Evolutionary conservation across 805 yeast genomes (phyloP), one percentile per base, ranked within the genome.

Genomic region (Komagataella mondaviorum): DNA sequence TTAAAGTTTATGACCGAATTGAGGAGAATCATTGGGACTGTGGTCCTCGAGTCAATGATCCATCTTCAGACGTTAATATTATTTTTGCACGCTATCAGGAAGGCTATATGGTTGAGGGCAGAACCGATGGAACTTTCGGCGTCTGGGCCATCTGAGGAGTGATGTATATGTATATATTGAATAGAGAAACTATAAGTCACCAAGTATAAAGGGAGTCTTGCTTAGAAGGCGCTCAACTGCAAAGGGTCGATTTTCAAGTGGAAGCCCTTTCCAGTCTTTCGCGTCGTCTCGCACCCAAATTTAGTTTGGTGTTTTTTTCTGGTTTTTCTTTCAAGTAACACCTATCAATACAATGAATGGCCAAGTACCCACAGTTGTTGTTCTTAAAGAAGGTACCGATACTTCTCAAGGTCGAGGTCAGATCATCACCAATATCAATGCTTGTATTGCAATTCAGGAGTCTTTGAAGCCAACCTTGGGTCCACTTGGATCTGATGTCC

Each of bases 361-460:
- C 52, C 96, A 90, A 67, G 85, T 97, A 44, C 99, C 99, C 48
- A 91, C 99, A n/a, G 87, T 91, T 60, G 98, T 93, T 55, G 98
- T 93, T 51, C 80, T 93, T 55, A 91, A 90, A 66, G 99, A 93
- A 69, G 99, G 99, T 50, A 93, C 99, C 4, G 99, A 93, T 63
- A 73, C 95, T 36, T 86, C 96, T 14, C 99, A 93, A 67, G 99
- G 99, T 44, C 80, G 83, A 57, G 98, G 98, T 22, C 99, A 93
- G 73, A 86, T 89, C 58, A 81, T 93, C 60, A 85, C 91, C 56
- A 93, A 93, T 63, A 93, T 93, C 65, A 91, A 91, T 72, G 98
- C 99, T 3, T 93, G 99, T 70, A 67, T 91, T 55, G 98, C 99
- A 30, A 88, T 93, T 56, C 98, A 93, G 71, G 99, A 93, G 59